These are phyloP conservation scores for Schizothecium vesticola DNA, from an alignment of 495 filamentous ascomycete genomes.

Conservation along the genomic window DNA sequence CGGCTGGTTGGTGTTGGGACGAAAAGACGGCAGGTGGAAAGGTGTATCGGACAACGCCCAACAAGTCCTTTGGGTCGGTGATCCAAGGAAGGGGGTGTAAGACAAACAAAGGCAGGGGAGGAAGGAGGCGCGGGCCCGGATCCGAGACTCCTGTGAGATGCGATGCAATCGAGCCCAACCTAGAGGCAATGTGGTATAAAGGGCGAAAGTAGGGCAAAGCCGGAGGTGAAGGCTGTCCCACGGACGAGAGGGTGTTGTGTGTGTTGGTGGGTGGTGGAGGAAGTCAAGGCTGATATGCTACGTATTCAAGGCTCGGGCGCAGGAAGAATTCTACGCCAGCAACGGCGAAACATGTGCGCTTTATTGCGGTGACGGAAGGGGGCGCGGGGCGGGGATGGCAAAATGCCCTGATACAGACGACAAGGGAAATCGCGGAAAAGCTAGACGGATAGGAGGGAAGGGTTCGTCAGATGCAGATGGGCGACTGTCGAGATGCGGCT, in stretches of 20 bases:
- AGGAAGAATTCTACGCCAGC: constrained; percentile 40
- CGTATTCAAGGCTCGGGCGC: constrained; percentile 47
- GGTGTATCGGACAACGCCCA: constrained; percentile 14
- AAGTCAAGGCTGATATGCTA: constrained; percentile 45
- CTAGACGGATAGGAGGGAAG: constrained; percentile 40
- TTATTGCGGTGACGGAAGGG: constrained; percentile 52
- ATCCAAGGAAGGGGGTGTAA: constrained; percentile 22
- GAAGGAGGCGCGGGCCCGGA: constrained; percentile 26
- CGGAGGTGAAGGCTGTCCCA: constrained; percentile 40
- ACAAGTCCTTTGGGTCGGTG: constrained; percentile 5
- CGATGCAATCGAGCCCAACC: constrained; percentile 55
- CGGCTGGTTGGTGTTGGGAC: constrained; percentile 4
- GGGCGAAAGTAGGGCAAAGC: constrained; percentile 25
- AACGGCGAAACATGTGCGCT: constrained; percentile 57
- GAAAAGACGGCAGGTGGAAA: constrained; percentile 3
- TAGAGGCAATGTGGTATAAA: constrained; percentile 29
- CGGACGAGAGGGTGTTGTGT: constrained; percentile 35
- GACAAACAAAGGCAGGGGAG: constrained; percentile 19
- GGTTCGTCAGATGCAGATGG: constrained; percentile 47
- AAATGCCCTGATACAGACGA: constrained; percentile 43
- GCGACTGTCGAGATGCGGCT: constrained; percentile 52
- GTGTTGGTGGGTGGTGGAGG: constrained; percentile 16
- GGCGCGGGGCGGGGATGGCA: constrained; percentile 42
- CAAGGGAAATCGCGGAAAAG: constrained; percentile 39
- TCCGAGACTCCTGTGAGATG: constrained; percentile 39